Evolutionary conservation across 768 basidiomycete species (phyloP).

Genomic region (Goffeauzyma gilvescens): DNA sequence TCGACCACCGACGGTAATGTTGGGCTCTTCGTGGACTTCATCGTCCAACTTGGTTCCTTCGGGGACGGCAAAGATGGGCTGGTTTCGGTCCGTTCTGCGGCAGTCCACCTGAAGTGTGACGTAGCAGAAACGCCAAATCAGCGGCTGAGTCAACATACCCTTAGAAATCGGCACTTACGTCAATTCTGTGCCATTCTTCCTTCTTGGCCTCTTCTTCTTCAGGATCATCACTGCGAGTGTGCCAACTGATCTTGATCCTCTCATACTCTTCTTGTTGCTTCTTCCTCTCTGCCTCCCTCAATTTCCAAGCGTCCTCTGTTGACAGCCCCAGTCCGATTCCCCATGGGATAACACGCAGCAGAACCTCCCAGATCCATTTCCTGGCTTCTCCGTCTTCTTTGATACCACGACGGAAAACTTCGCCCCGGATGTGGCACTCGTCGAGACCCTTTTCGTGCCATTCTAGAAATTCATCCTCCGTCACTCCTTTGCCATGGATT

Average conservation of each 20-base stretch:
- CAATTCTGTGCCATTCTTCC: conserved; percentile 44
- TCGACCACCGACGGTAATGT: not conserved
- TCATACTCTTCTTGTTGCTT: conserved; percentile 41
- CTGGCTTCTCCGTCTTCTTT: conserved; percentile 33
- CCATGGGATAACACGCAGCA: conserved; percentile 74
- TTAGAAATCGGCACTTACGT: conserved; percentile 26
- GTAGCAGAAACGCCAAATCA: conserved; percentile 41
- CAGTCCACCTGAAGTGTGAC: conserved; percentile 94
- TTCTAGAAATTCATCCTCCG: conserved; percentile 39
- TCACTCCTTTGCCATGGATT: conserved; percentile 58
- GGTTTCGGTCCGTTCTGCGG: conserved; percentile 82
- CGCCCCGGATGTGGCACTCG: conserved; percentile 27
- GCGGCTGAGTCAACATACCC: conserved; percentile 35
- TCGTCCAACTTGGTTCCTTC: no score
- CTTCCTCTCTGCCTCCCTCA: conserved; percentile 40
- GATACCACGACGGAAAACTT: conserved; percentile 29
- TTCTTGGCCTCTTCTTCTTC: conserved; percentile 55
- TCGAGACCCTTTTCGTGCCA: conserved; percentile 14
- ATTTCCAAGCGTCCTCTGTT: conserved; percentile 43
- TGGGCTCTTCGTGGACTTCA: conserved; percentile 25
- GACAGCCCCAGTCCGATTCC: conserved; percentile 40
- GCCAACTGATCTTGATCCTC: conserved; percentile 57
- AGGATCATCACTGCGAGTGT: conserved; percentile 48
- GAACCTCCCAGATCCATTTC: conserved; percentile 71
- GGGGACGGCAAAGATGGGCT: conserved; percentile 55